Percentiles rank a stretch among this genome's conserved stretches.
phyloP scores from a whole-genome alignment of 352 stramenopile species.

The Phytopythium kandeliae region DNA sequence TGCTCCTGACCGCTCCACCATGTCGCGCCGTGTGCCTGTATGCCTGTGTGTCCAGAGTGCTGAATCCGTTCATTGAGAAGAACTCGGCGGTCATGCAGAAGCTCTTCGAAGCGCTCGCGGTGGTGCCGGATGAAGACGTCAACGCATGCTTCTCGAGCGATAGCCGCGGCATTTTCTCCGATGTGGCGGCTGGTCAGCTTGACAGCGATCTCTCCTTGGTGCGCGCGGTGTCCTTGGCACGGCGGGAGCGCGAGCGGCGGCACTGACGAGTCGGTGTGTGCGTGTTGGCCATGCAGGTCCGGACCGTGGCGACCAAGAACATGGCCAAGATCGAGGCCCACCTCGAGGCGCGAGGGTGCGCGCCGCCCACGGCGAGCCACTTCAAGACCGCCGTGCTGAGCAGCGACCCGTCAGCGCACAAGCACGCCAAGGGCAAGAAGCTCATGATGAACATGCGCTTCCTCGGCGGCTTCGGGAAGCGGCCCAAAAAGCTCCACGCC shows the following conservation, averaged over 20 bases:
- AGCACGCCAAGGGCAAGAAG: slow-evolving; percentile 51
- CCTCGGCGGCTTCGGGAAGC: slow-evolving; percentile 56
- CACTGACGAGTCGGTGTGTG: no score
- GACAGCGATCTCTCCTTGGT: slow-evolving; percentile 52
- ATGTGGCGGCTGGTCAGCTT: slow-evolving; percentile 48
- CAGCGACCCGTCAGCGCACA: slow-evolving; percentile 28
- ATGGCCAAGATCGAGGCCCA: slow-evolving; percentile 67
- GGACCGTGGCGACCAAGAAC: slow-evolving; percentile 65
- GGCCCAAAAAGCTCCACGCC: slow-evolving; percentile 34
- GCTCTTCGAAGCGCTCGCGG: slow-evolving; percentile 71
- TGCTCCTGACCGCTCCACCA: no score
- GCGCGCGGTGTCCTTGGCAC: slow-evolving; percentile 4
- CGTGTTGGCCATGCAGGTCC: slow-evolving; percentile 32
- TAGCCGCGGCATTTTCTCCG: slow-evolving; percentile 66
- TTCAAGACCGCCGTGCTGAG: slow-evolving; percentile 48
- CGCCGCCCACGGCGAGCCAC: slow-evolving; percentile 33
- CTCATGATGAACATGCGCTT: slow-evolving; percentile 79
- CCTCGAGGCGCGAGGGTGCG: slow-evolving; percentile 34
- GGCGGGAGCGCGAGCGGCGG: neutral
- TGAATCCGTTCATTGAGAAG: slow-evolving; percentile 85
- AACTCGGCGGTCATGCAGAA: slow-evolving; percentile 74
- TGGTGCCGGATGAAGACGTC: slow-evolving; percentile 54
- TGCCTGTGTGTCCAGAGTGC: slow-evolving; percentile 31
- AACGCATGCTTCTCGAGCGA: slow-evolving; percentile 73
- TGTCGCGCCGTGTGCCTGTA: no score